These are phyloP conservation scores for Trichoderma semiorbis DNA, from an alignment of 2,329 filamentous ascomycete genomes.

Conservation along the genomic window DNA sequence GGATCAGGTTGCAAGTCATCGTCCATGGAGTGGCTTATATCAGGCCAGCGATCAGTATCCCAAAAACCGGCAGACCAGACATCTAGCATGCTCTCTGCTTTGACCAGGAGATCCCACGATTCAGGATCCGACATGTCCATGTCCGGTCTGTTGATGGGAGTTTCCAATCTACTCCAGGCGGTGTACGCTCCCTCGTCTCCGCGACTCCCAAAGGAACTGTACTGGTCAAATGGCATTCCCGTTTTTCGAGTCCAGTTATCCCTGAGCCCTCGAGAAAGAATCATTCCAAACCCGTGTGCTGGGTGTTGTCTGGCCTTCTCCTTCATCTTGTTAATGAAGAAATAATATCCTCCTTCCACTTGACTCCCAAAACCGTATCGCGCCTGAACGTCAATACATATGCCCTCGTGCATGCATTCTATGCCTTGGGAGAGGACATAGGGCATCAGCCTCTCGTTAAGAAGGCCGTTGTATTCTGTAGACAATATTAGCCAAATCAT, in stretches of 20 bases:
- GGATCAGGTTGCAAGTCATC: background rate
- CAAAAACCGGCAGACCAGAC: constrained; percentile 19
- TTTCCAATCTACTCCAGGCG: background rate
- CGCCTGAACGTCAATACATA: background rate
- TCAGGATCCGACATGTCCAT: background rate
- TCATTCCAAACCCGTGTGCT: constrained; percentile 14
- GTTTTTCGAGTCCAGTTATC: constrained; percentile 16
- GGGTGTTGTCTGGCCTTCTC: background rate
- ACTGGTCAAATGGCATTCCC: background rate
- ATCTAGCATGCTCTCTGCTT: constrained; percentile 18
- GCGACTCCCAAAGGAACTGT: constrained; percentile 12
- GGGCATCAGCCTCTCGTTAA: constrained; percentile 17
- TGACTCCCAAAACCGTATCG: background rate
- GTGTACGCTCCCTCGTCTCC: background rate
- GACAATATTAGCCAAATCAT: background rate
- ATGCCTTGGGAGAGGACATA: constrained; percentile 13
- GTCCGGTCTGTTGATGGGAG: too few relatives aligned
- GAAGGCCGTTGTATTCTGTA: background rate
- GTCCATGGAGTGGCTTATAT: background rate
- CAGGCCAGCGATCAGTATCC: constrained; percentile 16
- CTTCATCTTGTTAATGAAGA: background rate
- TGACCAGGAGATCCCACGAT: background rate
- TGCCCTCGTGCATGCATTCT: constrained; percentile 10
- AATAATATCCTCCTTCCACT: background rate
- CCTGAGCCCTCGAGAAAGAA: constrained; percentile 14